A percentile compares a stretch with the other conserved stretches of the same genome.
These are phyloP conservation scores for Penicillium canariense DNA, from an alignment of 495 filamentous ascomycete genomes.

Conservation along the genomic window DNA sequence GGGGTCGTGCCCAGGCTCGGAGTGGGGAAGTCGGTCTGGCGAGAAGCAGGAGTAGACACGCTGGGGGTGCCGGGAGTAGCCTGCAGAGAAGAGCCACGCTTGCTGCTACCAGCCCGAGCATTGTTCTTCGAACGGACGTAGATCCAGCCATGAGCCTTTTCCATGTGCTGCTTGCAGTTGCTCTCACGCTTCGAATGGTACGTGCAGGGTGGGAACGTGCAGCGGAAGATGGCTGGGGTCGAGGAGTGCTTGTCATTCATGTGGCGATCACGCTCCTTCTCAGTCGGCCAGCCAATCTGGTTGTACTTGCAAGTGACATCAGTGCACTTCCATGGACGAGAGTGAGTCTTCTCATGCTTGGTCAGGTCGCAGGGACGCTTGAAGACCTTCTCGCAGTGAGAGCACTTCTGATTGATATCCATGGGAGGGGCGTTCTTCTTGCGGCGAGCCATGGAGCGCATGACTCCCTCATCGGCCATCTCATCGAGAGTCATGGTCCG, in stretches of 20 bases:
- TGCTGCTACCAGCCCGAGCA: slow-evolving; percentile 55
- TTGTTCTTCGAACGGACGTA: slow-evolving; percentile 94
- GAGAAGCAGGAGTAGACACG: slow-evolving; percentile 50
- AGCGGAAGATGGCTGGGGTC: slow-evolving; percentile 74
- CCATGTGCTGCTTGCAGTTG: slow-evolving; percentile 99
- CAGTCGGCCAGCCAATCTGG: slow-evolving; percentile 87
- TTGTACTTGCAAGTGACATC: slow-evolving; percentile 79
- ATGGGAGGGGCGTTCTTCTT: slow-evolving; percentile 75
- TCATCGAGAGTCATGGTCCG: slow-evolving; percentile 57
- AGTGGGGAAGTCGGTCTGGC: slow-evolving; percentile 39
- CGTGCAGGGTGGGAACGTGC: slow-evolving; percentile 78
- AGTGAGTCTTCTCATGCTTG: slow-evolving; percentile 97
- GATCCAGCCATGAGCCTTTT: slow-evolving; percentile 88
- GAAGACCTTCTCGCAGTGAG: slow-evolving; percentile 84
- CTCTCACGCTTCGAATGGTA: slow-evolving; percentile 95
- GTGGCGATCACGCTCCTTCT: slow-evolving; percentile 95
- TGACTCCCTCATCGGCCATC: slow-evolving; percentile 64
- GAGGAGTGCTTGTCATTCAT: slow-evolving; percentile 90
- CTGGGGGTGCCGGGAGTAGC: slow-evolving; percentile 53
- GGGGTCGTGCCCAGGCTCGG: slow-evolving; percentile 28
- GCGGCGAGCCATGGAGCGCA: slow-evolving; percentile 84
- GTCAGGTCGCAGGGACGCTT: slow-evolving; percentile 88
- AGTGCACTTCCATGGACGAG: slow-evolving; percentile 90
- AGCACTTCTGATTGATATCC: slow-evolving; percentile 72
- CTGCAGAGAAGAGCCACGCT: slow-evolving; percentile 31